A percentile compares a stretch with the other conserved stretches of the same genome.
Conservation (phyloP, 1,284 basidiomycete species). For the Ceratobasidium theobromae region DNA sequence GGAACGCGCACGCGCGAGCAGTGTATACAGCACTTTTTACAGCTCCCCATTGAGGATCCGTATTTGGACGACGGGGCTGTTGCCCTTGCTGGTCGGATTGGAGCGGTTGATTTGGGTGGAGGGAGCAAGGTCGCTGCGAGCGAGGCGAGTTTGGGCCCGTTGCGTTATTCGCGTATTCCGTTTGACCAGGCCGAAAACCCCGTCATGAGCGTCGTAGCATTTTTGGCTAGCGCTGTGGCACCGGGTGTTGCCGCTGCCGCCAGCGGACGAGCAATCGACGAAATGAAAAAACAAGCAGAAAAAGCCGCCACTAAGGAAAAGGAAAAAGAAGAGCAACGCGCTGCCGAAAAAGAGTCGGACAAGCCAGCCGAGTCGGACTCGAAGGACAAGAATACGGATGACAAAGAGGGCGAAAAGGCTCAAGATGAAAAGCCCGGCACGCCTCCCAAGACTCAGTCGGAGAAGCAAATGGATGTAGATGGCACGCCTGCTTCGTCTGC, state of each 20-base stretch:
- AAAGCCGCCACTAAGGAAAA: slow-evolving; percentile 46
- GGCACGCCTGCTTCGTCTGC: slow-evolving; percentile 38
- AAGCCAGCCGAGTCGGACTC: slow-evolving; percentile 41
- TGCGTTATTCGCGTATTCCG: slow-evolving; percentile 79
- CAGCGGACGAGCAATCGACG: slow-evolving; percentile 84
- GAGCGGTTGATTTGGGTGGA: slow-evolving; percentile 58
- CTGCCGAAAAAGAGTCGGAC: slow-evolving; percentile 39
- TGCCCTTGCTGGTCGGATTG: slow-evolving; percentile 36
- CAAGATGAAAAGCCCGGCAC: slow-evolving; percentile 37
- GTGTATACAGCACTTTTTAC: slow-evolving; percentile 94
- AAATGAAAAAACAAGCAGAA: slow-evolving; percentile 63
- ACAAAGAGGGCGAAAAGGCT: slow-evolving; percentile 34
- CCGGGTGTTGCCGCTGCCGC: slow-evolving; percentile 92
- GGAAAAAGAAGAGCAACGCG: slow-evolving; percentile 42
- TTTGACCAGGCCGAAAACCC: slow-evolving; percentile 97
- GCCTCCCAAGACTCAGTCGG: slow-evolving; percentile 20
- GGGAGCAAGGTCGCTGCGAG: slow-evolving; percentile 37
- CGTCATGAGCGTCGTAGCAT: slow-evolving; percentile 97
- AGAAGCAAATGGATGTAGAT: slow-evolving; percentile 37
- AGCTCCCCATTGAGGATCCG: slow-evolving; percentile 94
- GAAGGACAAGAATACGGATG: slow-evolving; percentile 42
- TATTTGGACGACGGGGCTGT: slow-evolving; percentile 55
- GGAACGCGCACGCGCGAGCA: slow-evolving; percentile 89
- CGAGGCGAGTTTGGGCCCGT: slow-evolving; percentile 66
- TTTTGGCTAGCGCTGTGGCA: slow-evolving; percentile 89